Base-by-base conservation (phyloP, 768 basidiomycete species). In the Tylopilus balloui region DNA sequence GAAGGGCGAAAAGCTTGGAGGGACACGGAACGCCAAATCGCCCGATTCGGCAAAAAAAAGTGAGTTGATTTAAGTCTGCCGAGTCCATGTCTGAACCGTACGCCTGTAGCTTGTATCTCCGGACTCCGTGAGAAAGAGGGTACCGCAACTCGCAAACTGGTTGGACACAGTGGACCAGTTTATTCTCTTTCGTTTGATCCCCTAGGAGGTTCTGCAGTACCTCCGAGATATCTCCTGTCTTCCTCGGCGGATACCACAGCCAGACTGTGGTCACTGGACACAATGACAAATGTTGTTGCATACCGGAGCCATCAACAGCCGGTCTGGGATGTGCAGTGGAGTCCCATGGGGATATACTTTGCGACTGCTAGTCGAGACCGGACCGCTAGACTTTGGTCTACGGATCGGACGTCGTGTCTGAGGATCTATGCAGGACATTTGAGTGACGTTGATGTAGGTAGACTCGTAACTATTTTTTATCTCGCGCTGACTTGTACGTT, bases 321-420 rank as follows among this genome's bases (percentile, higher is more conserved):
- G 0, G 85, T 99, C 1, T 99, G 96, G 96, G 96, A 98, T 59
- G 93, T 95, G 12, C 87, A 97, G 64, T 99, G 96, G 96, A 94
- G 91, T 61, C 95, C 96, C 10, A 84, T 92, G 76, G 94, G 96
- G 4, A 82, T 94, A n/a, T 97, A 99, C 71, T 99, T 99, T 67
- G 95, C 96, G 7, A 95, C 90, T 15, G 94, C 83, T 15, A 94
- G 93, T 59, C 74, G 96, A 45, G 96, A 99, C 68, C 74, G 91
- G 51, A 96, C 96, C 4, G 96, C 96, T 0, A 77, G 94, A 62
- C 75, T 99, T 43, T 99, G 96, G 96, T 92, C 89, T 17, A 94
- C 94, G 1, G 96, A 99, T 62, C 76, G 92, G 50, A 83, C 83
- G 10, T 82, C 84, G 6, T 88, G 92, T 50, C 64, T 98, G 47